Evolutionary conservation across 139 green algal genomes (phyloP), one percentile per base, ranked within the genome.

Genomic region (Volvox reticuliferus): DNA sequence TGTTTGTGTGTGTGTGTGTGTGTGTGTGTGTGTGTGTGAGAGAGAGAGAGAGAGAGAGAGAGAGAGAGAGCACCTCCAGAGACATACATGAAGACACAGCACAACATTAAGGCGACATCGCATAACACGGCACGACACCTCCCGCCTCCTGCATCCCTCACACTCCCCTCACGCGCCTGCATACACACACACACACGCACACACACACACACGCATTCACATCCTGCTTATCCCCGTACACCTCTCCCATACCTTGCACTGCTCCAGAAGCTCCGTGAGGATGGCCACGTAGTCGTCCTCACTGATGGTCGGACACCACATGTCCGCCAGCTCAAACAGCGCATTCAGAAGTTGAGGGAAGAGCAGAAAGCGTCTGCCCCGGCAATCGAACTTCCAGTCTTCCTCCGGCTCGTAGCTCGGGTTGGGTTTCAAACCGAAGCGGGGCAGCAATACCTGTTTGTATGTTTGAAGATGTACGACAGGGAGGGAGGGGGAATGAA

Each of bases 321-420:
- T 80, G 83, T 89, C 83, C 12, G 83, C 83, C 83, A 89, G 83
- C 67, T 89, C 83, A 68, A 89, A 89, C 83, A 89, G 65, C 67
- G 83, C 67, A 2, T 62, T 22, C 14, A 81, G 83, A 30, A 89
- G 83, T 65, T 89, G 67, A 12, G 83, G 83, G 83, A 89, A 89
- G 30, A 80, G 67, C 67, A 89, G 83, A 68, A 89, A 89, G 67
- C 85, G 69, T 36, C 55, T 71, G 2, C 85, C 85, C 69, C 55
- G 78, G 85, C 85, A 82, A 68, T 89, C 85, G 44, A 62, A 89
- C 16, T 6, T 14, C 85, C 85, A 89, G 85, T 89, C 85, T 44
- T 89, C 85, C 69, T 89, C 85, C 16, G 85, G 85, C 85, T 82
- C 68, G 37, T 89, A 89, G 85, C 37, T 82, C 68, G 69, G 69